Evolutionary conservation across 2,329 filamentous ascomycete species (phyloP).

Genomic region (Metarhizium humberi): DNA sequence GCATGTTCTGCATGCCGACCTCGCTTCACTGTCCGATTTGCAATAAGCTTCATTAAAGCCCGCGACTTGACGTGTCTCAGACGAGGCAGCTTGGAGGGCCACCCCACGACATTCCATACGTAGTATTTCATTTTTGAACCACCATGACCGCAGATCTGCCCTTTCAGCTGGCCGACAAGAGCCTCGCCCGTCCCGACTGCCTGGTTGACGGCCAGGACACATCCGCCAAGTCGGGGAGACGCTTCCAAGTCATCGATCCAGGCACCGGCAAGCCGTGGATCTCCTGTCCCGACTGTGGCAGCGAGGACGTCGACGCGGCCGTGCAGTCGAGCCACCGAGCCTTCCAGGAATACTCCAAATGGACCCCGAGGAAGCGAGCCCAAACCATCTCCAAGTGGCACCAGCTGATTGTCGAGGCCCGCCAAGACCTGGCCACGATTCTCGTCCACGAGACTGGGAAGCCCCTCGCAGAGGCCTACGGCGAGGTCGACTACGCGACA

Average conservation of each 20-base stretch:
- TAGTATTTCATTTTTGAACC: not conserved
- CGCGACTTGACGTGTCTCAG: not conserved
- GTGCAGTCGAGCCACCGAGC: conserved; percentile 26
- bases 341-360: conserved; percentile 28
- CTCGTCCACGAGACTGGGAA: conserved; percentile 46
- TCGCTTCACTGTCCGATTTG: not conserved
- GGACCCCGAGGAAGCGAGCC: conserved; percentile 24
- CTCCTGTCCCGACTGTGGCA: conserved; percentile 36
- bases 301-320: conserved; percentile 28
- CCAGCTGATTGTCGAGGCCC: conserved; percentile 22
- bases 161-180: conserved; percentile 35
- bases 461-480: conserved; percentile 41
- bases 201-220: conserved; percentile 40
- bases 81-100: not conserved
- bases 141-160: conserved; percentile 16
- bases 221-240: conserved; percentile 31
- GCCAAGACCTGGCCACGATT: conserved; percentile 29
- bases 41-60: not conserved
- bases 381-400: conserved; percentile 27
- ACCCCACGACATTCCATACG: not conserved
- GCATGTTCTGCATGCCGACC: not conserved
- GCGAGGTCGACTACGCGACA: conserved; percentile 45
- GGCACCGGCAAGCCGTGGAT: conserved; percentile 41
- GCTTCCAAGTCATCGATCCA: conserved; percentile 44
- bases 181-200: conserved; percentile 38